These are phyloP conservation scores for Exserohilum turcica DNA, from an alignment of 2,329 filamentous ascomycete genomes.

Conservation along the genomic window DNA sequence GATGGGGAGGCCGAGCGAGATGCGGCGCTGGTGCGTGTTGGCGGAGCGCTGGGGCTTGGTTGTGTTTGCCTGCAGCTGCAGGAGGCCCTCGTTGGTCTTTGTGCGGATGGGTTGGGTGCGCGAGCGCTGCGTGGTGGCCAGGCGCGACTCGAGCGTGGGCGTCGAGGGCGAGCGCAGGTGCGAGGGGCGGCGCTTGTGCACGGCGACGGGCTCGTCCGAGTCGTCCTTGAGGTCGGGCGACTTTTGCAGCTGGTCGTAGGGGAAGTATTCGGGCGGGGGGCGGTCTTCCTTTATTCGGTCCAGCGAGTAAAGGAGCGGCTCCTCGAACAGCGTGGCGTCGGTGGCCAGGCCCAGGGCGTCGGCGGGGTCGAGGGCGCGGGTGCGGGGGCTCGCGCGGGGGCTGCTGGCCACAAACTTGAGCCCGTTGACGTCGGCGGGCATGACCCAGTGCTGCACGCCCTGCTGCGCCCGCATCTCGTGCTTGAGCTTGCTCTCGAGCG, in stretches of 20 bases:
- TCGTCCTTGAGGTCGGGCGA: constrained; percentile 17
- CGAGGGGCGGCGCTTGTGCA: constrained; percentile 19
- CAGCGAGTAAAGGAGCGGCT: constrained; percentile 23
- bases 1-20: constrained; percentile 30
- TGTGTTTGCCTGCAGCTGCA: constrained; percentile 25
- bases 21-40: constrained; percentile 24
- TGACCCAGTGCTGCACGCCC: constrained; percentile 18
- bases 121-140: constrained; percentile 16
- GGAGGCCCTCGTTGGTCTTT: constrained; percentile 29
- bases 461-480: constrained; percentile 13
- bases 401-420: constrained; percentile 27
- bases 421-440: constrained; percentile 15
- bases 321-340: constrained; percentile 28
- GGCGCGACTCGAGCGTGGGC: constrained; percentile 19
- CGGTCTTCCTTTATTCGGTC: constrained; percentile 22
- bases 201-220: constrained; percentile 10
- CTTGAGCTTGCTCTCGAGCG: constrained; percentile 16
- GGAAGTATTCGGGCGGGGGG: constrained; percentile 18
- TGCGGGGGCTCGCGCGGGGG: constrained; percentile 15
- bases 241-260: constrained; percentile 14
- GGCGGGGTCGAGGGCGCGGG: constrained; percentile 13
- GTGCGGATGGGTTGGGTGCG: constrained; percentile 19
- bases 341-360: constrained; percentile 22
- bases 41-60: constrained; percentile 16
- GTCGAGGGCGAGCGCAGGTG: constrained; percentile 23